Conservation (phyloP, 1,284 basidiomycete species). For the Trametes polyzona region DNA sequence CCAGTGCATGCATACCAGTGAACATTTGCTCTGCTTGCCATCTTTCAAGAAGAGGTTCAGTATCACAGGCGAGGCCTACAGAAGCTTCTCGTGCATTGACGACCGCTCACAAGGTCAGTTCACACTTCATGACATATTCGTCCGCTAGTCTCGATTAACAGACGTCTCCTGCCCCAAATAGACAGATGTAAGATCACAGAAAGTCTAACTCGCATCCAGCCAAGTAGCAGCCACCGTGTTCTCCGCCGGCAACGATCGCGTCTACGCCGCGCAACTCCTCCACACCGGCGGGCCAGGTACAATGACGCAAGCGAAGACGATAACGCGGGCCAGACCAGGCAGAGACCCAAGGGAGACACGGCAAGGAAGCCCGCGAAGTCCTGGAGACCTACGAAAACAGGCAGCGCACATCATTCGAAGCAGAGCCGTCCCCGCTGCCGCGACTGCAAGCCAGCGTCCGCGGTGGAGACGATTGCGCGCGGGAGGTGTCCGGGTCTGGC, state of each 20-base stretch:
- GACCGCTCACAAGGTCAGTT: no score
- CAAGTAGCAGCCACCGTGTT: no score
- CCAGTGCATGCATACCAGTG: no score
- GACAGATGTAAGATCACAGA: neutral
- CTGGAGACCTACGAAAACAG: neutral
- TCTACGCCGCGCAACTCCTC: neutral
- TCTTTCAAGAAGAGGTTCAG: no score
- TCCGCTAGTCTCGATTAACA: no score
- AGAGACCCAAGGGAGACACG: neutral
- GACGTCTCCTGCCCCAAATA: no score
- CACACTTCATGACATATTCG: no score
- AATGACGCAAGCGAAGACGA: conserved; percentile 14
- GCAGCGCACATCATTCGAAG: conserved; percentile 13
- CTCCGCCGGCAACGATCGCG: neutral
- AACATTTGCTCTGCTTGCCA: no score
- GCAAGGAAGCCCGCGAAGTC: conserved; percentile 4
- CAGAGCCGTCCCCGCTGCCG: conserved; percentile 7
- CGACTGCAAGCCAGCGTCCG: neutral
- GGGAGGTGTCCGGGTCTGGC: neutral
- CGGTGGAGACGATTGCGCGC: conserved; percentile 4
- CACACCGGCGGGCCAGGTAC: conserved; percentile 8
- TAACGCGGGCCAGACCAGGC: conserved; percentile 5
- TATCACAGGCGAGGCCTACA: no score
- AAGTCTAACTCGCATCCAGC: neutral
- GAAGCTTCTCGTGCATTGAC: no score